phyloP scores from a whole-genome alignment of 306 rosid species.

The Prunus davidiana region DNA sequence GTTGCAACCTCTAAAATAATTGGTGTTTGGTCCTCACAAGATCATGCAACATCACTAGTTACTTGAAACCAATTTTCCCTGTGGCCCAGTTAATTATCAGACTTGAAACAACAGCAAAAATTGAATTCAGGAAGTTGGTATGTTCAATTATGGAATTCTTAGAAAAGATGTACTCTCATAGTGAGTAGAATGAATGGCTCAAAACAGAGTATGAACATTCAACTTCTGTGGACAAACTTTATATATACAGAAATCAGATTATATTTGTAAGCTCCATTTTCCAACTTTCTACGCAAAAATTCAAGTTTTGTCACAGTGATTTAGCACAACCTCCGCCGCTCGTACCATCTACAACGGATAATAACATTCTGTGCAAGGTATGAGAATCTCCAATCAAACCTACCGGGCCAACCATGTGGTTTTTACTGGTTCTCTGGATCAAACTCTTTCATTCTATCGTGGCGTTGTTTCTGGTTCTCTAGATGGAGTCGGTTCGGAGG shows the following conservation, averaged over 20 bases:
- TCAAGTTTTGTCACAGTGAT: background rate
- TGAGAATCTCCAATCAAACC: conserved; percentile 8
- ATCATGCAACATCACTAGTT: background rate
- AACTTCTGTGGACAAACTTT: background rate
- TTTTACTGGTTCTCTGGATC: conserved; percentile 18
- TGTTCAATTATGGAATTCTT: background rate
- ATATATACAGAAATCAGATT: conserved; percentile 13
- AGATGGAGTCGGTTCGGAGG: conserved; percentile 27
- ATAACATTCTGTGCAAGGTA: conserved; percentile 9
- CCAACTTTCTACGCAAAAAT: conserved; percentile 5
- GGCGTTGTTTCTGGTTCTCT: conserved; percentile 43
- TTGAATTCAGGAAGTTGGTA: background rate
- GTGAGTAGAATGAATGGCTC: background rate
- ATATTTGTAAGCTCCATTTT: background rate
- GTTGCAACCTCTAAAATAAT: background rate
- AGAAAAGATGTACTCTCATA: background rate
- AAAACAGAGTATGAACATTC: background rate
- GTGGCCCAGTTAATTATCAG: background rate
- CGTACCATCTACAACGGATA: background rate
- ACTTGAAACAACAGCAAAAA: background rate
- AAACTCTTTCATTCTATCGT: conserved; percentile 23
- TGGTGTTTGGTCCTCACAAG: background rate
- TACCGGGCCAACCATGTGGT: conserved; percentile 16
- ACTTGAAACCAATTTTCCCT: background rate
- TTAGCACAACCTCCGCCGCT: conserved; percentile 5